Evolutionary conservation across 345 rosid genomes (phyloP), one percentile per base, ranked within the genome.

Genomic region (Angophora floribunda): DNA sequence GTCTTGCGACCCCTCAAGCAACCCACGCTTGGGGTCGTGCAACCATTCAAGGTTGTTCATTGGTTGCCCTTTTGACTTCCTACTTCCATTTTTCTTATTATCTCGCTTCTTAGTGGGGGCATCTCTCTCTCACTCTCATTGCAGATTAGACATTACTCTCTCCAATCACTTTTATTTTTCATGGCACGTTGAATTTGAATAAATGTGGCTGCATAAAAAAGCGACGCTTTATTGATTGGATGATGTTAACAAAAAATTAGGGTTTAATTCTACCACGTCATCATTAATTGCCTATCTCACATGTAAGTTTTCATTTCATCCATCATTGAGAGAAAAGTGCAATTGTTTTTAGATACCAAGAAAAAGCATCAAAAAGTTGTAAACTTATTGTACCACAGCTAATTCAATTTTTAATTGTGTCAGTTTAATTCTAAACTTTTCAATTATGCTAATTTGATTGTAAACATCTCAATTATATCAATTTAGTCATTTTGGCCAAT

Each of bases 311-410:
- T 63, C 75, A n/a, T 63, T 6, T 14, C 3, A 7, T n/a, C 75
- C 17, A 63, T 63, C 30, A 0, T 63, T 26, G 30, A 61, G 67
- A 61, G 28, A 28, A 28, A 28, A 61, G 30, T 11, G 2, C 15
- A 28, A 61, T 61, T 14, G 9, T 59, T 63, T 63, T n/a, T 28
- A n/a, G 67, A 26, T 59, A 13, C 30, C 7, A 26, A 26, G 36
- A 13, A 59, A 24, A 26, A 57, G 22, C 24, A 1, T 26, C 14
- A 59, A 26, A 1, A 0, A 59, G 65, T 59, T 13, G 0, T 59
- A 6, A 59, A 59, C 26, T 6, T 59, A 24, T 59, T 59, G 1
- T 11, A 10, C 0, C 7, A 0, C 0, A 0, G 4, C 26, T 0
- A 26, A 26, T 59, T 59, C 0, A 5, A 0, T 36, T 36, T 36